Evolutionary conservation across 1,284 basidiomycete genomes (phyloP), one percentile per base, ranked within the genome.

Genomic region (Cutaneotrichosporon mucoides): DNA sequence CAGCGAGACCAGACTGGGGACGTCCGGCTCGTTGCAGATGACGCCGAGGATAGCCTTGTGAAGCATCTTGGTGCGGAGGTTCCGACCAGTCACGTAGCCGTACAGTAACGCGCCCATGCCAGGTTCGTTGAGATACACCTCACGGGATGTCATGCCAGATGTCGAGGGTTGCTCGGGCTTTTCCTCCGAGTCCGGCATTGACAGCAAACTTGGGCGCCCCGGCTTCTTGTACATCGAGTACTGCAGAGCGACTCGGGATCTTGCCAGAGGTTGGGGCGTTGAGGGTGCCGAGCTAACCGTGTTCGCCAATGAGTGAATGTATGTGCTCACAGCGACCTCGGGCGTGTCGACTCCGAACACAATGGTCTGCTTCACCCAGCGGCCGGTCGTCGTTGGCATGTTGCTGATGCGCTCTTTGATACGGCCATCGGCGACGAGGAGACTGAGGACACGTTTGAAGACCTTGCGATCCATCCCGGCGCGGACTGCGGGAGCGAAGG

Each of bases 381-480:
- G 63, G 2, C 72, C 73, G 5, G 72, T 73, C 2, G 64, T 65
- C 0, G 70, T 73, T 0, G 72, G 70, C 12, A 68, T 65, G 0
- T 65, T 63, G 8, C 67, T 66, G 12, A 59, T 66, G 6, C 70
- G 71, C 56, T 65, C 61, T 56, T 71, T 71, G 36, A 72, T 16
- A 11, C 68, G 57, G 1, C 66, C 68, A 2, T 71, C 70, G 12
- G 58, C 59, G 16, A 69, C 41, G 12, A 76, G 57, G 8, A 36
- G 38, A 42, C 51, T 57, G 11, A 70, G 37, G 1, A 59, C 63
- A 11, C 62, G 62, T 44, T 59, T 66, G 57, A 69, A 68, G 34
- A 69, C 63, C 16, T 60, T 60, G 36, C 73, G 66, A 51, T 76
- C 75, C 73, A 76, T 74, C 16, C 52, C 61, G n/a, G 66, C 60